phyloP scores from a whole-genome alignment of 148 eudicot genomes.

The Heliosperma pusillum region DNA sequence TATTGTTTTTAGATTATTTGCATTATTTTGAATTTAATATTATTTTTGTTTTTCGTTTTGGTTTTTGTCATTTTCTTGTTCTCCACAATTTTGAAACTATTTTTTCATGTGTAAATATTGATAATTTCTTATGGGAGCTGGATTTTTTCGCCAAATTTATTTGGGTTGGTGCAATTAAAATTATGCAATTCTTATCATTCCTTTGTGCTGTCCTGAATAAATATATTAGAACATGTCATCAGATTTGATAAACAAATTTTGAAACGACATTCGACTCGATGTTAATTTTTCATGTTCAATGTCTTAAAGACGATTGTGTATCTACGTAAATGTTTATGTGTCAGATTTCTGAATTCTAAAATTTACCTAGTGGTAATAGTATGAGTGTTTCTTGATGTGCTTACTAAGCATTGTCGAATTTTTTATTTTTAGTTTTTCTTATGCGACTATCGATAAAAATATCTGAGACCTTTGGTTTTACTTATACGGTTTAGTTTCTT shows the following conservation, averaged over 20 bases:
- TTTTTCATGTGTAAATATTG: slow-evolving; percentile 10
- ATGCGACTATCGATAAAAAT: neutral
- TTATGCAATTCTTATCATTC: too few relatives aligned
- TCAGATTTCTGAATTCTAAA: slow-evolving; percentile 1
- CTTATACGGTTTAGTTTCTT: neutral
- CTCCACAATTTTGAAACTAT: neutral
- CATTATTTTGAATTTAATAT: slow-evolving; percentile 9
- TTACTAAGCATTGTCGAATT: neutral
- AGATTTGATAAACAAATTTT: too few relatives aligned
- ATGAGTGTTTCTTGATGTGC: neutral
- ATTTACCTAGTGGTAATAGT: neutral
- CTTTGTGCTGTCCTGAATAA: neutral
- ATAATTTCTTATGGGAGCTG: neutral
- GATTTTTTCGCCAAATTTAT: neutral
- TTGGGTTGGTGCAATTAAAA: neutral
- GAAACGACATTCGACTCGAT: too few relatives aligned
- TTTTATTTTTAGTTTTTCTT: neutral
- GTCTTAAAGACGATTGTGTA: slow-evolving; percentile 18
- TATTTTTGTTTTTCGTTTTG: slow-evolving; percentile 1
- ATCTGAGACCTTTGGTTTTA: slow-evolving; percentile 18
- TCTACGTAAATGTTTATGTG: neutral
- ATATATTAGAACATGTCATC: neutral
- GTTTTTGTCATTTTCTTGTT: neutral
- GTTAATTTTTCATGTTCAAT: neutral
- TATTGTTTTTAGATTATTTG: neutral